Evolutionary conservation across 441 rosid genomes (phyloP).

Genomic region (Dalechampia spathulata): DNA sequence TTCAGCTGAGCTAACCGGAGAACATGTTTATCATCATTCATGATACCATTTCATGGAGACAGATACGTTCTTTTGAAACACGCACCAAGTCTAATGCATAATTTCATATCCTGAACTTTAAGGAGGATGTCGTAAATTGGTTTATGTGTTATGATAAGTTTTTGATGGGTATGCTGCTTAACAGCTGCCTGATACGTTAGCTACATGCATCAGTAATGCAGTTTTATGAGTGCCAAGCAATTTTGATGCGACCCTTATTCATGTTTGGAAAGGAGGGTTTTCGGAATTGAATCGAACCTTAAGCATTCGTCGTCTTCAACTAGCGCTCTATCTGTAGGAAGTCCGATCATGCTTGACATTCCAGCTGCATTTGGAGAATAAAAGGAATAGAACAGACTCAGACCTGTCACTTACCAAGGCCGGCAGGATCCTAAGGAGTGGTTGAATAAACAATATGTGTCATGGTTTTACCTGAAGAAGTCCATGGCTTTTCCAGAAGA

Average conservation of each 20-base stretch:
- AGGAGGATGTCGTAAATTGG: background rate
- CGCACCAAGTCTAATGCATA: background rate
- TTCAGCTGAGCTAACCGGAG: slow-evolving; percentile 3
- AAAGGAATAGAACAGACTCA: background rate
- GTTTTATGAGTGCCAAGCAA: background rate
- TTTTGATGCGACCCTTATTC: background rate
- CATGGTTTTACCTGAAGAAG: slow-evolving; percentile 41
- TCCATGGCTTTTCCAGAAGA: slow-evolving; percentile 83
- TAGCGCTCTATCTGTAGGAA: slow-evolving; percentile 82
- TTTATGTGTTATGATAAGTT: background rate
- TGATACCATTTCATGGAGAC: background rate
- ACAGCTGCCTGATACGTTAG: too few relatives aligned
- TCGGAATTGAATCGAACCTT: slow-evolving; percentile 39
- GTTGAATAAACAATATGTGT: background rate
- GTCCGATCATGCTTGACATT: slow-evolving; percentile 81
- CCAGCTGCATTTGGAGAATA: slow-evolving; percentile 35
- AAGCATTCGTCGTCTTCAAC: slow-evolving; percentile 75
- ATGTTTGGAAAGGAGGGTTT: slow-evolving; percentile 1
- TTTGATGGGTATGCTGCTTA: background rate
- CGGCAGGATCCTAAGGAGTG: background rate
- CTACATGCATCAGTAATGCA: background rate
- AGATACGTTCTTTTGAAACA: background rate
- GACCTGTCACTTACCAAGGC: background rate
- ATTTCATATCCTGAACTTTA: background rate
- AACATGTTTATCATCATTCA: background rate